phyloP scores from a whole-genome alignment of 1,284 basidiomycete genomes.

The Stygiomarasmius scandens region DNA sequence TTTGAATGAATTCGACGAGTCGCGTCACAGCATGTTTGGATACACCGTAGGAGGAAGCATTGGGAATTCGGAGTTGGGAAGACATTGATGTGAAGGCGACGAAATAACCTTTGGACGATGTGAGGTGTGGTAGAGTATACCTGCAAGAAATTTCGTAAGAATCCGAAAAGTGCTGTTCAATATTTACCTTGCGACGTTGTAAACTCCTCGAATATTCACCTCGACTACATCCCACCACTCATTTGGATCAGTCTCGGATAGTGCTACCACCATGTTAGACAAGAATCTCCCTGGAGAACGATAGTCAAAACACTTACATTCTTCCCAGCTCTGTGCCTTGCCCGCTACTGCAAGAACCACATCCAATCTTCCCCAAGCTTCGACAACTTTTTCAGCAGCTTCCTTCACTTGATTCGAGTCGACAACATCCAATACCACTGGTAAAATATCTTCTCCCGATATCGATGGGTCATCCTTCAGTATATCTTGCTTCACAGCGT shows the following conservation, averaged over 20 bases:
- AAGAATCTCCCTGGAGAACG: background rate
- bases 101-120: constrained; percentile 1
- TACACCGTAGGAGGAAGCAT: constrained; percentile 1
- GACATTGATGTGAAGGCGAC: background rate
- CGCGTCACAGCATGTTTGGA: constrained; percentile 4
- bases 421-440: background rate
- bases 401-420: constrained; percentile 1
- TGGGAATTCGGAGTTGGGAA: background rate
- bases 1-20: constrained; percentile 1
- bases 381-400: background rate
- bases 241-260: background rate
- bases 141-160: background rate
- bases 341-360: constrained; percentile 8
- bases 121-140: background rate
- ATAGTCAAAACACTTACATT: background rate
- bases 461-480: constrained; percentile 6
- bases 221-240: constrained; percentile 8
- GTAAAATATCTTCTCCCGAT: background rate
- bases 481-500: too few relatives aligned
- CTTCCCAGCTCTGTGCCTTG: background rate
- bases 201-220: constrained; percentile 6
- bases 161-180: background rate
- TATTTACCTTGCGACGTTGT: constrained; percentile 8
- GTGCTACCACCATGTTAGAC: background rate
- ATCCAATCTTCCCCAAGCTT: constrained; percentile 8